Conservation (phyloP, 139 green algal species). For the Picochlorum sp. region DNA sequence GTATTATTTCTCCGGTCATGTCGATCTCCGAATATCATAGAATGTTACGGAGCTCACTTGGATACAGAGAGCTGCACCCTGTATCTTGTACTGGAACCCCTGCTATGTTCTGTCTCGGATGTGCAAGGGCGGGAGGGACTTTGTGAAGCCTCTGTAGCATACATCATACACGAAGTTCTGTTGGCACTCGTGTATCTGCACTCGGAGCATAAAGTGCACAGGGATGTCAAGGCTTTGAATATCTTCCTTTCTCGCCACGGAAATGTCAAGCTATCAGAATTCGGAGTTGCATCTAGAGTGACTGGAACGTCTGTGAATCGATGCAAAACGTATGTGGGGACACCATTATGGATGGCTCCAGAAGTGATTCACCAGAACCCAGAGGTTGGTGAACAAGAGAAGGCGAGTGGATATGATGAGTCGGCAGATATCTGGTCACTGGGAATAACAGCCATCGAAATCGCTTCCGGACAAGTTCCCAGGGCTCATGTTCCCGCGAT, state of each 20-base stretch:
- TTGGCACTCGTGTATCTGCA: constrained; percentile 86
- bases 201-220: constrained; percentile 76
- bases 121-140: constrained; percentile 19
- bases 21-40: constrained; percentile 73
- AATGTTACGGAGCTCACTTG: constrained; percentile 77
- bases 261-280: constrained; percentile 84
- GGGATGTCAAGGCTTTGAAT: constrained; percentile 95
- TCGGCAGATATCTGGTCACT: constrained; percentile 92
- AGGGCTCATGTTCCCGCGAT: constrained; percentile 81
- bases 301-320: constrained; percentile 66
- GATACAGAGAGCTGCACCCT: constrained; percentile 62
- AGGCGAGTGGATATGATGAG: constrained; percentile 72
- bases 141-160: constrained; percentile 22
- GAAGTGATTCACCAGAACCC: constrained; percentile 74
- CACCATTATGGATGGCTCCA: constrained; percentile 91
- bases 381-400: constrained; percentile 7
- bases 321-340: constrained; percentile 85
- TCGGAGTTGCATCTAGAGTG: constrained; percentile 65
- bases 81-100: constrained; percentile 95
- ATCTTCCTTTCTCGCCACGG: constrained; percentile 64
- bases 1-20: constrained; percentile 75
- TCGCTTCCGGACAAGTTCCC: constrained; percentile 80
- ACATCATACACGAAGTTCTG: constrained; percentile 64
- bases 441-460: constrained; percentile 95
- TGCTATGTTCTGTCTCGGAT: constrained; percentile 74